Conservation (phyloP, 108 stramenopile genomes). For the Fistulifera pelliculosa region DNA sequence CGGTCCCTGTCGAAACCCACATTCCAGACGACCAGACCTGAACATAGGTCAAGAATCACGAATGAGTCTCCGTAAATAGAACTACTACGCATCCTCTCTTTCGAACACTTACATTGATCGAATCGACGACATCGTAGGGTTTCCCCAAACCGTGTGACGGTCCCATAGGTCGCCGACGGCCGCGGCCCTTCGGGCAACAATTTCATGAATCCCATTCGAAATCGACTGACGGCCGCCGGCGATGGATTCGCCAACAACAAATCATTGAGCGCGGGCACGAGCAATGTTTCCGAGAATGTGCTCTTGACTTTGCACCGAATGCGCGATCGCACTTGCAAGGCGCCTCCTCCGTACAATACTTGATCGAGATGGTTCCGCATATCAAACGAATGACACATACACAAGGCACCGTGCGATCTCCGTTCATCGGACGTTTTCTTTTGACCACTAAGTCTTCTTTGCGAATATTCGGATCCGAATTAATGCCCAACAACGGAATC, state of each 20-base stretch:
- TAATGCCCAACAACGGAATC: conserved; percentile 73
- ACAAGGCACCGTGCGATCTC: conserved; percentile 88
- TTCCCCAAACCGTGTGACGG: conserved; percentile 64
- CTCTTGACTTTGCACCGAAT: conserved; percentile 85
- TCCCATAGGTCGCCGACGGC: conserved; percentile 36
- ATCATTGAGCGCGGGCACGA: conserved; percentile 94
- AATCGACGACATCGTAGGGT: conserved; percentile 53
- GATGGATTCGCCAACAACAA: conserved; percentile 89
- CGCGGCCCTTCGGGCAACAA: neutral
- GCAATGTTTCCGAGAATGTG: conserved; percentile 88
- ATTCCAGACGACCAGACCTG: conserved; percentile 56
- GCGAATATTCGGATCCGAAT: conserved; percentile 67
- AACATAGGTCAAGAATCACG: too few relatives aligned
- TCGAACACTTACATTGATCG: conserved; percentile 57
- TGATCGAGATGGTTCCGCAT: conserved; percentile 63
- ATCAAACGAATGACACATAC: conserved; percentile 67
- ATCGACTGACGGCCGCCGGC: conserved; percentile 89
- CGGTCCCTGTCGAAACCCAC: conserved; percentile 86
- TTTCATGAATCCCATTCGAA: conserved; percentile 68
- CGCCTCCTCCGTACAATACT: conserved; percentile 59
- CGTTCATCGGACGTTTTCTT: conserved; percentile 85
- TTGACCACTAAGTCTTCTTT: conserved; percentile 34
- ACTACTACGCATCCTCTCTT: too few relatives aligned
- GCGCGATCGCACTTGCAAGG: conserved; percentile 48
- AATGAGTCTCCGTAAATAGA: too few relatives aligned